phyloP scores from a whole-genome alignment of 2,329 filamentous ascomycete genomes.

The Clonostachys solani region DNA sequence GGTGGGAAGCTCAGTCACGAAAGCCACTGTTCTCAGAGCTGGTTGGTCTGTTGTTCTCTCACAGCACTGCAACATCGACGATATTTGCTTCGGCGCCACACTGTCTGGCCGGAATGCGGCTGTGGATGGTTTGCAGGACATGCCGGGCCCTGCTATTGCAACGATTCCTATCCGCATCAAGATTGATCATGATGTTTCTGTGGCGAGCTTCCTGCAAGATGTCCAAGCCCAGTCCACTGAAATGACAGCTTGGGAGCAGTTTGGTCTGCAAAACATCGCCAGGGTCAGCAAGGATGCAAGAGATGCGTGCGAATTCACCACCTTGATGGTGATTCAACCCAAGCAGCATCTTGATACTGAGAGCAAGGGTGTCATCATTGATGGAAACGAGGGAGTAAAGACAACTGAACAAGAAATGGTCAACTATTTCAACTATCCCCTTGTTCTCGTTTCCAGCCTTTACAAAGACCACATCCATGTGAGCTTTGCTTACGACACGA shows the following conservation, averaged over 20 bases:
- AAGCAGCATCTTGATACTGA: neutral
- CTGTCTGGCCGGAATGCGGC: slow-evolving; percentile 10
- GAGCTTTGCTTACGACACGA: slow-evolving; percentile 1
- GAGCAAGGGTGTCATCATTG: neutral
- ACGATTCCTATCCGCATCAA: slow-evolving; percentile 7
- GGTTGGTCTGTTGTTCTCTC: slow-evolving; percentile 1
- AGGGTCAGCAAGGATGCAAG: slow-evolving; percentile 4
- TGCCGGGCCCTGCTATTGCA: slow-evolving; percentile 8
- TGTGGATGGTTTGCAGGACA: slow-evolving; percentile 3
- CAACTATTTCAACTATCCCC: slow-evolving; percentile 2
- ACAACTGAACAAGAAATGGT: slow-evolving; percentile 7
- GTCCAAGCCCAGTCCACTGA: slow-evolving; percentile 4
- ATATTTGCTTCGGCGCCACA: slow-evolving; percentile 14
- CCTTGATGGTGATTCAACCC: slow-evolving; percentile 8
- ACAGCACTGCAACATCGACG: slow-evolving; percentile 23
- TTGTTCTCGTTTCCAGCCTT: neutral
- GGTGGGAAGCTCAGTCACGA: slow-evolving; percentile 1
- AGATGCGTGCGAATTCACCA: slow-evolving; percentile 8
- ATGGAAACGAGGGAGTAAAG: no score
- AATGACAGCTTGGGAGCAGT: slow-evolving; percentile 8
- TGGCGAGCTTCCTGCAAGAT: slow-evolving; percentile 3
- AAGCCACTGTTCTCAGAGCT: slow-evolving; percentile 8
- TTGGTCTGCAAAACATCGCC: slow-evolving; percentile 10
- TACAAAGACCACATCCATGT: slow-evolving; percentile 1
- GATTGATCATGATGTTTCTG: slow-evolving; percentile 1